Conservation (phyloP, 1,284 basidiomycete species). For the Fistulinella staudtii region DNA sequence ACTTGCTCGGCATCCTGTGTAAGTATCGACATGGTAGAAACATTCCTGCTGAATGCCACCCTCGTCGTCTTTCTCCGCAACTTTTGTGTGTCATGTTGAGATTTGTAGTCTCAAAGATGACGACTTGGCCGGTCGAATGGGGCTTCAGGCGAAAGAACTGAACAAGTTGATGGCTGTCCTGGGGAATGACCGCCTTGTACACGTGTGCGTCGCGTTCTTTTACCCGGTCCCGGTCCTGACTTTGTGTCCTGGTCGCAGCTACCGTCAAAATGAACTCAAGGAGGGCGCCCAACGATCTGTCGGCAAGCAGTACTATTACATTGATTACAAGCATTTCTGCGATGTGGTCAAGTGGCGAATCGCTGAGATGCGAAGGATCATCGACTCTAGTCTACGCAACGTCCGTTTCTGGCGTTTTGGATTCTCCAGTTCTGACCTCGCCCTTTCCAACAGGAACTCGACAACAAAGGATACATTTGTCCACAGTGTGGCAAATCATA, state of each 20-base stretch:
- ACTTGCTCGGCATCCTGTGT: slow-evolving; percentile 89
- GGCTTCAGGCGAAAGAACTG: slow-evolving; percentile 88
- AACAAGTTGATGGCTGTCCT: slow-evolving; percentile 89
- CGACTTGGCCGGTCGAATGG: slow-evolving; percentile 84
- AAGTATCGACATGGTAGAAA: slow-evolving; percentile 47
- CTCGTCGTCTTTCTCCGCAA: slow-evolving; percentile 10
- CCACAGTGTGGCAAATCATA: slow-evolving; percentile 85
- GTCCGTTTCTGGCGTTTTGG: slow-evolving; percentile 38
- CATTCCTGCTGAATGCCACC: slow-evolving; percentile 20
- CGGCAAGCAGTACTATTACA: slow-evolving; percentile 89
- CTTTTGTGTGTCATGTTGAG: slow-evolving; percentile 25
- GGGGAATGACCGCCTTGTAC: slow-evolving; percentile 79
- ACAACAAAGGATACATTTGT: slow-evolving; percentile 95
- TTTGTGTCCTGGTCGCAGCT: slow-evolving; percentile 40
- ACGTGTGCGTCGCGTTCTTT: slow-evolving; percentile 57
- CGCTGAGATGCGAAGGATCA: slow-evolving; percentile 88
- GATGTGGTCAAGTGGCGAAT: slow-evolving; percentile 98
- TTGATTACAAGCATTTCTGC: slow-evolving; percentile 93
- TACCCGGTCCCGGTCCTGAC: slow-evolving; percentile 5
- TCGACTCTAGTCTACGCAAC: slow-evolving; percentile 85
- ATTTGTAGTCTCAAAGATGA: slow-evolving; percentile 80
- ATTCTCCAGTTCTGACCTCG: slow-evolving; percentile 3
- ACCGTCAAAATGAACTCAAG: slow-evolving; percentile 83
- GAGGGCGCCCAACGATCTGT: slow-evolving; percentile 79
- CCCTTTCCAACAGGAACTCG: slow-evolving; percentile 66